Conservation (phyloP, 2,329 filamentous ascomycete genomes). For the Corynespora cassiicola region DNA sequence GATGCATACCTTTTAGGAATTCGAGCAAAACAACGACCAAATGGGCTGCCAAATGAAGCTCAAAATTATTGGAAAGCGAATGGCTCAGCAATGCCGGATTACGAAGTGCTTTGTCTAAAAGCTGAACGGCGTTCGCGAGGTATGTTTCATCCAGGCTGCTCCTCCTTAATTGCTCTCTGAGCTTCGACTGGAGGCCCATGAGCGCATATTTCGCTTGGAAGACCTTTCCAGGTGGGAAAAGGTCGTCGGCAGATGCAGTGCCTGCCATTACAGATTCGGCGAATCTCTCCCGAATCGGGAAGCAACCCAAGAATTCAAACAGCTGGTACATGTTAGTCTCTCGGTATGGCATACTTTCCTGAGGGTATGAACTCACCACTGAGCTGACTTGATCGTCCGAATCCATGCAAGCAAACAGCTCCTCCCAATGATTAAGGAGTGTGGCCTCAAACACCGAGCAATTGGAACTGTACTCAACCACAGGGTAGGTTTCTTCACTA, state of each 20-base stretch:
- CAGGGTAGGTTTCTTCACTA: slow-evolving; percentile 28
- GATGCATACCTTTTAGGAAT: slow-evolving; percentile 40
- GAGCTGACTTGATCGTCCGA: slow-evolving; percentile 64
- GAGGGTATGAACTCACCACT: slow-evolving; percentile 20
- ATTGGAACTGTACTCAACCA: slow-evolving; percentile 22
- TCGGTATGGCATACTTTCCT: neutral
- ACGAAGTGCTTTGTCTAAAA: slow-evolving; percentile 37
- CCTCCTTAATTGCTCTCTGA: slow-evolving; percentile 40
- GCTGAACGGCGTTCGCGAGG: slow-evolving; percentile 36
- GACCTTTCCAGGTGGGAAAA: slow-evolving; percentile 43
- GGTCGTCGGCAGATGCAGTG: slow-evolving; percentile 21
- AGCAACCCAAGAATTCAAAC: slow-evolving; percentile 41
- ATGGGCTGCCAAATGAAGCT: slow-evolving; percentile 33
- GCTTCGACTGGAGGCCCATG: slow-evolving; percentile 32
- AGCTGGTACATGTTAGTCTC: slow-evolving; percentile 28
- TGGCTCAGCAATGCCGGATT: slow-evolving; percentile 30
- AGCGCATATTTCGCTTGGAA: slow-evolving; percentile 45
- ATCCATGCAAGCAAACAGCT: slow-evolving; percentile 81
- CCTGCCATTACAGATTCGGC: slow-evolving; percentile 33
- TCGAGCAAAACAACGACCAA: slow-evolving; percentile 36
- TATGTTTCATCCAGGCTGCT: slow-evolving; percentile 39
- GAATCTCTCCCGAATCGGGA: slow-evolving; percentile 37
- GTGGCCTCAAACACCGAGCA: slow-evolving; percentile 72
- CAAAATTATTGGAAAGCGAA: slow-evolving; percentile 22
- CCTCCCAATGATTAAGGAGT: slow-evolving; percentile 80